Base-by-base conservation (phyloP, 805 yeast genomes). In the Metschnikowia koreensis region DNA sequence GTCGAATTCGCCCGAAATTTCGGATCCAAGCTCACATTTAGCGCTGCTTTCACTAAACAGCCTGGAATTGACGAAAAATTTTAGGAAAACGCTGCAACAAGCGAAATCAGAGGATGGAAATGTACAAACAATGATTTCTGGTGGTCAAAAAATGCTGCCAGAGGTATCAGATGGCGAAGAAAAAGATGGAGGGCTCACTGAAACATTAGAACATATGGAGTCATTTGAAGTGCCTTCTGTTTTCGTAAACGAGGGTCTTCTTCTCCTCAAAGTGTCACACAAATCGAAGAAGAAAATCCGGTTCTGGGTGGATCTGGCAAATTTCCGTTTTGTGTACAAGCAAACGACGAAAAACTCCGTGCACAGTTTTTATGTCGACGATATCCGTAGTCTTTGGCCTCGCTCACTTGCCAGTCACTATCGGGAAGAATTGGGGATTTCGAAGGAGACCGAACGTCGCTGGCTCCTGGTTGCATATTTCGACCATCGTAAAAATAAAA, bases 381-480 rank as follows among this genome's bases (percentile, higher is more conserved):
- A 81, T 51, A 85, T 89, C 45, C 80, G 80, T 52, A 81, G 80
- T 49, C 75, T 87, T 1, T 68, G 86, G 46, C 74, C 80, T 3
- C 89, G 85, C 2, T 79, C 77, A 17, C 89, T 87, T 60, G 97
- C 97, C 1, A 78, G 80, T 36, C 89, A 89, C 58, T 93, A 91
- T 64, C 71, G 97, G 54, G 97, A 92, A 63, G 96, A 91, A 66
- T 81, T 89, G 58, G 84, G 86, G 37, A 79, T 90, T 1, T 80
- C 91, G 1, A 71, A 81, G 36, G 90, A 86, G 46, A 80, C 78
- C 48, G 82, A 83, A 41, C 72, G 75, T 11, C 68, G 81, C 8
- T 93, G 99, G 99, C 77, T 89, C 0, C 85, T 96, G 0, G 80
- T 93, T 33, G 81, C 90, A 11, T 93, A 89, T 63, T 80, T 76